Percentiles rank a stretch among this genome's conserved stretches.
Evolutionary conservation across 2,329 filamentous ascomycete genomes (phyloP).

Genomic region (Escovopsis sp.): DNA sequence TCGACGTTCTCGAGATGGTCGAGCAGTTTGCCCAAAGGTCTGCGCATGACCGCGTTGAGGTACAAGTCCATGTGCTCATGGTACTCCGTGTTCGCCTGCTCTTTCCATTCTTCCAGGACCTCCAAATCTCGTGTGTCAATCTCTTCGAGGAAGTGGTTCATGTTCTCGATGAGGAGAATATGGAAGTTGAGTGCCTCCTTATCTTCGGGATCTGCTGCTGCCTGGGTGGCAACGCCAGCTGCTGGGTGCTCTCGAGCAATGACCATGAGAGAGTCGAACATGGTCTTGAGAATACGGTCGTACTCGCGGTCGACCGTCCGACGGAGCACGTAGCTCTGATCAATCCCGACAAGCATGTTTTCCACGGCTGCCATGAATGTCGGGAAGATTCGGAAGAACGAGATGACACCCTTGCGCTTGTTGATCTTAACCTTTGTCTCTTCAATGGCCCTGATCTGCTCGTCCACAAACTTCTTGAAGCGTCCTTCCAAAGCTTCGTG

Average conservation of each 20-base stretch:
- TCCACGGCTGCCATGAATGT: conserved; percentile 71
- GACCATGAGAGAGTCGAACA: conserved; percentile 94
- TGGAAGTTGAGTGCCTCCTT: conserved; percentile 97
- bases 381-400: conserved; percentile 88
- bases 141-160: conserved; percentile 94
- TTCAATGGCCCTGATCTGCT: conserved; percentile 89
- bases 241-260: conserved; percentile 62
- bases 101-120: conserved; percentile 70
- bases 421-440: conserved; percentile 99
- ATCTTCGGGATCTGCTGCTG: conserved; percentile 55
- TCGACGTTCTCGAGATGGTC: conserved; percentile 88
- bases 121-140: conserved; percentile 61
- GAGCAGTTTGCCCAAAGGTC: conserved; percentile 77
- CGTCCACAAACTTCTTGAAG: conserved; percentile 82
- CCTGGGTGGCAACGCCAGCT: conserved; percentile 27
- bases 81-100: conserved; percentile 63
- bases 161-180: conserved; percentile 94
- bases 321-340: conserved; percentile 48
- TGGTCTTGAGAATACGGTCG: conserved; percentile 74
- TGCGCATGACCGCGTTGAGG: conserved; percentile 71
- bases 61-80: conserved; percentile 80
- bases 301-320: conserved; percentile 77
- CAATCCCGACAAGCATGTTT: conserved; percentile 55
- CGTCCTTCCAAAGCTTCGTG: conserved; percentile 59
- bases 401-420: conserved; percentile 92